Evolutionary conservation across 106 monocot genomes (phyloP).

Genomic region (Dioscorea dumetorum): DNA sequence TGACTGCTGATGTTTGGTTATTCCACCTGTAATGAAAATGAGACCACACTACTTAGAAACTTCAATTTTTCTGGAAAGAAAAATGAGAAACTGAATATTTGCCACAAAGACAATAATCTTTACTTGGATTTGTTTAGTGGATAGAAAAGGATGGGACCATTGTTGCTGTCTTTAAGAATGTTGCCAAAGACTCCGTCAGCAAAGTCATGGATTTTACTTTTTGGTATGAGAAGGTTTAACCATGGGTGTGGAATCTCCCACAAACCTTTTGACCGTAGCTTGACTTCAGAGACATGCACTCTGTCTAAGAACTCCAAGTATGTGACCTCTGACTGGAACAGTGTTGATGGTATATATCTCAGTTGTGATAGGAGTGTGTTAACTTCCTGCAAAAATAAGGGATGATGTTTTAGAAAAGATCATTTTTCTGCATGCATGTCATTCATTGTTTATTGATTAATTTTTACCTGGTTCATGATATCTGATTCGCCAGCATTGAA

Average conservation of each 20-base stretch:
- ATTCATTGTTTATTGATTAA: background rate
- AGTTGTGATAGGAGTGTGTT: slow-evolving; percentile 49
- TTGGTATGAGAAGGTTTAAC: slow-evolving; percentile 81
- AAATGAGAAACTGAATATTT: too few relatives aligned
- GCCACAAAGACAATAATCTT: background rate
- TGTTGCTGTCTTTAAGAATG: slow-evolving; percentile 77
- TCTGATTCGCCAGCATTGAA: slow-evolving; percentile 33
- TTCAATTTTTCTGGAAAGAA: too few relatives aligned
- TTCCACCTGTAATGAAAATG: slow-evolving; percentile 47
- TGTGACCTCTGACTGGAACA: slow-evolving; percentile 80
- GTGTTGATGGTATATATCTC: slow-evolving; percentile 55
- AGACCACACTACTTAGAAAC: too few relatives aligned
- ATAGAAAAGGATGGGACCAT: slow-evolving; percentile 83
- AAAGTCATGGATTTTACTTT: slow-evolving; percentile 50
- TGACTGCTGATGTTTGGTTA: slow-evolving; percentile 47
- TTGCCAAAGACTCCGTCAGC: slow-evolving; percentile 64
- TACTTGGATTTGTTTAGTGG: slow-evolving; percentile 85
- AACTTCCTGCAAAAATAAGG: slow-evolving; percentile 44
- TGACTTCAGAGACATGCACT: slow-evolving; percentile 63
- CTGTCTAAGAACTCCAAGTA: slow-evolving; percentile 86
- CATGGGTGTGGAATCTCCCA: slow-evolving; percentile 97
- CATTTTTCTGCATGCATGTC: background rate
- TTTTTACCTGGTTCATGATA: slow-evolving; percentile 39
- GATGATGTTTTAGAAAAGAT: background rate
- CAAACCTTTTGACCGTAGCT: slow-evolving; percentile 62